A percentile compares a stretch with the other conserved stretches of the same genome.
phyloP scores from a whole-genome alignment of 1,139 yeast genomes.

The Lodderomyces pseudojiufengensis region DNA sequence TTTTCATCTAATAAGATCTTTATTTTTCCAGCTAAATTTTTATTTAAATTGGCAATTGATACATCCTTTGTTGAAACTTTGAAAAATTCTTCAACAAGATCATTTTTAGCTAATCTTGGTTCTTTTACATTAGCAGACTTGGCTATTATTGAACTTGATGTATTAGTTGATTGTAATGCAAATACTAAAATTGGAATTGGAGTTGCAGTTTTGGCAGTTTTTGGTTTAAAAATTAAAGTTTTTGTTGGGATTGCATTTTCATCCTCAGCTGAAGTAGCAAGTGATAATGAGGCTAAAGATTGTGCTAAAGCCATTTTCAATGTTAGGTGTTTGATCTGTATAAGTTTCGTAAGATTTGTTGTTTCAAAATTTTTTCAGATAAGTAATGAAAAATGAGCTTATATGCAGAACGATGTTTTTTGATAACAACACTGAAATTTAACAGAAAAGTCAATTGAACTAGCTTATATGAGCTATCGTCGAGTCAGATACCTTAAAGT shows the following conservation, averaged over 20 bases:
- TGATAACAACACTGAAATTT: too few relatives aligned
- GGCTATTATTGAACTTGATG: slow-evolving; percentile 67
- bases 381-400: too few relatives aligned
- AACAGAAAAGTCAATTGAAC: too few relatives aligned
- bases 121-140: slow-evolving; percentile 71
- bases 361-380: too few relatives aligned
- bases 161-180: slow-evolving; percentile 67
- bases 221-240: slow-evolving; percentile 84
- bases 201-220: slow-evolving; percentile 79
- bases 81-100: slow-evolving; percentile 66
- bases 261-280: slow-evolving; percentile 40
- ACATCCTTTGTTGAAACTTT: slow-evolving; percentile 62
- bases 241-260: slow-evolving; percentile 53
- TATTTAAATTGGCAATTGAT: slow-evolving; percentile 55
- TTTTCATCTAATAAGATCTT: slow-evolving; percentile 63
- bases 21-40: slow-evolving; percentile 57
- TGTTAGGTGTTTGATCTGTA: neutral
- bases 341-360: too few relatives aligned
- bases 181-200: slow-evolving; percentile 81
- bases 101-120: slow-evolving; percentile 85
- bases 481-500: too few relatives aligned
- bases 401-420: too few relatives aligned
- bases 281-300: slow-evolving; percentile 55
- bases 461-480: too few relatives aligned
- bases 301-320: slow-evolving; percentile 55